Percentiles rank a stretch among this genome's conserved stretches.
Conservation (phyloP, 1,284 basidiomycete genomes). For the Ganoderma meredithae region DNA sequence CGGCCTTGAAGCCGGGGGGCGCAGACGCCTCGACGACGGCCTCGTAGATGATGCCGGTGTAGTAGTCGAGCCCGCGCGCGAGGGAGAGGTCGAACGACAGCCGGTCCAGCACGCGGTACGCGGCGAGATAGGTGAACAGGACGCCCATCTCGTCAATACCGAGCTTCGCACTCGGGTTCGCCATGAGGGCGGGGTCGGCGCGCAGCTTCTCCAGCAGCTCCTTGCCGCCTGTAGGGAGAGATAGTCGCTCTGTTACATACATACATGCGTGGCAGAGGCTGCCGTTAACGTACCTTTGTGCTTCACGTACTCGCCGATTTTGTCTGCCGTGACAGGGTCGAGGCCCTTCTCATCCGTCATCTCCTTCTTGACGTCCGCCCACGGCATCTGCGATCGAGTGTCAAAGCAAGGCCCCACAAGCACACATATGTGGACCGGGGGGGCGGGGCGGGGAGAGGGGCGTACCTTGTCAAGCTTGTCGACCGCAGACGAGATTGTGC, state of each 20-base stretch:
- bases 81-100: constrained; percentile 97
- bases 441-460: too few species aligned
- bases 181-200: constrained; percentile 70
- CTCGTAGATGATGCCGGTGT: constrained; percentile 99
- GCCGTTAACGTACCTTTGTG: constrained; percentile 71
- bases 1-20: constrained; percentile 78
- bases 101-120: constrained; percentile 86
- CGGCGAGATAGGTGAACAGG: constrained; percentile 85
- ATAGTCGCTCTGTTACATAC: not conserved
- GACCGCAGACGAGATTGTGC: constrained; percentile 96
- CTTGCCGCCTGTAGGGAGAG: constrained; percentile 64
- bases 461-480: constrained; percentile 93
- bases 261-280: too few species aligned
- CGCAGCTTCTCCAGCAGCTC: constrained; percentile 83
- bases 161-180: constrained; percentile 80
- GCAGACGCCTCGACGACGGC: constrained; percentile 94
- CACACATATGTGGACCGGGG: not conserved
- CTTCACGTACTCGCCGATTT: constrained; percentile 97
- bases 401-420: not conserved
- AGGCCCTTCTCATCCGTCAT: constrained; percentile 98
- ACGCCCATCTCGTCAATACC: constrained; percentile 93
- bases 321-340: constrained; percentile 85
- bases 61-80: constrained; percentile 97
- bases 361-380: constrained; percentile 93
- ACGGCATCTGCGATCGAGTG: constrained; percentile 60